Evolutionary conservation across 345 rosid species (phyloP), one percentile per base, ranked within the genome.

Genomic region (Sonneratia alba): DNA sequence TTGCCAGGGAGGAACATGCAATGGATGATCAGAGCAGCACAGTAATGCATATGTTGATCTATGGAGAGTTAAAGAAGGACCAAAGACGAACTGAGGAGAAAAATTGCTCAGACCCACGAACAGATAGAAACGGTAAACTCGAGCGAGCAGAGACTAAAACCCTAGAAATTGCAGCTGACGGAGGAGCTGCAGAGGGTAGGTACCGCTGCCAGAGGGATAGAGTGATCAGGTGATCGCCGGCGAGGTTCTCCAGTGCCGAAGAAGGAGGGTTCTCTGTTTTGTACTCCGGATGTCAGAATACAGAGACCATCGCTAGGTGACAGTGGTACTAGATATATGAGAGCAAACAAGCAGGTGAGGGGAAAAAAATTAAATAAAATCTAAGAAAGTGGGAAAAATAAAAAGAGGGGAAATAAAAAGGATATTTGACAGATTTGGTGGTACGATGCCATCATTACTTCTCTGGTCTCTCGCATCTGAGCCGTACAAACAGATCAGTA

Each of bases 161-260:
- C 74, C 74, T 65, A 72, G 69, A 48, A 72, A 72, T 55, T 48
- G 0, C 13, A 53, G 24, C 68, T 15, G 59, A 18, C 22, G 16
- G 61, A 19, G 42, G 7, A 62, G 66, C 15, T 65, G 0, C 61
- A 19, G 61, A 47, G 21, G 21, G 36, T 10, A 36, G 36, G 69
- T 64, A 72, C 74, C 74, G 34, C 27, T 22, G 22, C 36, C 45
- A 27, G 43, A 36, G 68, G 13, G 1, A 32, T 34, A 0, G 21
- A 22, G 32, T 19, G 36, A 32, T 13, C 18, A 9, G 70, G 36
- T 15, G 74, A 36, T 36, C 47, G 67, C 74, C 70, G 69, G 74
- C 19, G 69, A 48, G 19, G 21, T 22, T 47, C 69, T 49, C 70
- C 74, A 21, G 45, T 13, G 36, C 61, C 36, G 47, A 67, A 27